A percentile compares a stretch with the other conserved stretches of the same genome.
Conservation (phyloP, 371 early-diverging fungal species). For the Mortierella sp. region DNA sequence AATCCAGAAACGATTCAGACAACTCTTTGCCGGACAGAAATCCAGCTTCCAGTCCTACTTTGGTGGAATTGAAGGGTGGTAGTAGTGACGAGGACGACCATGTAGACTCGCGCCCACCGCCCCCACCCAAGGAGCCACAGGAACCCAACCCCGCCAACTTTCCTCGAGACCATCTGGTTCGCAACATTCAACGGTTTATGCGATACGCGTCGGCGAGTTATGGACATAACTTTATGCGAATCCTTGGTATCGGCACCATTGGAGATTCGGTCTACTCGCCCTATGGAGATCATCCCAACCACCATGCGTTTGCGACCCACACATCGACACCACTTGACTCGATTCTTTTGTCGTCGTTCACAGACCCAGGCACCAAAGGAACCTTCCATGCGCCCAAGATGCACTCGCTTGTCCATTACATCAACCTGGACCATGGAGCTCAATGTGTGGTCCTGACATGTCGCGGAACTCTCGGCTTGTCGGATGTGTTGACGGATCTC, state of each 20-base stretch:
- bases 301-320: constrained; percentile 81
- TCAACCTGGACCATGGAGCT: constrained; percentile 84
- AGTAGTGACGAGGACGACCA: constrained; percentile 19
- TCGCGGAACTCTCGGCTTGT: constrained; percentile 91
- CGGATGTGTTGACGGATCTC: constrained; percentile 90
- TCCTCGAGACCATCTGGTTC: constrained; percentile 75
- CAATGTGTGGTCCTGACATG: constrained; percentile 86
- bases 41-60: constrained; percentile 13
- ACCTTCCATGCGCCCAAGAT: constrained; percentile 66
- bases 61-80: constrained; percentile 17
- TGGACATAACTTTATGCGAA: constrained; percentile 87
- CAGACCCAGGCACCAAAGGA: constrained; percentile 59
- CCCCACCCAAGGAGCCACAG: constrained; percentile 45
- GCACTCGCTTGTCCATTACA: constrained; percentile 87
- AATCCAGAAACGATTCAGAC: constrained; percentile 40
- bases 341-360: constrained; percentile 77
- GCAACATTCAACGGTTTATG: constrained; percentile 82
- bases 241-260: constrained; percentile 81
- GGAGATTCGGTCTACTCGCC: constrained; percentile 64
- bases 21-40: constrained; percentile 32
- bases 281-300: constrained; percentile 73
- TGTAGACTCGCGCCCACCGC: constrained; percentile 28
- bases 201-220: constrained; percentile 85
- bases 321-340: constrained; percentile 74
- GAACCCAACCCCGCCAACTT: constrained; percentile 64